phyloP scores from a whole-genome alignment of 139 green algal genomes.

The Coelastrella sp. region DNA sequence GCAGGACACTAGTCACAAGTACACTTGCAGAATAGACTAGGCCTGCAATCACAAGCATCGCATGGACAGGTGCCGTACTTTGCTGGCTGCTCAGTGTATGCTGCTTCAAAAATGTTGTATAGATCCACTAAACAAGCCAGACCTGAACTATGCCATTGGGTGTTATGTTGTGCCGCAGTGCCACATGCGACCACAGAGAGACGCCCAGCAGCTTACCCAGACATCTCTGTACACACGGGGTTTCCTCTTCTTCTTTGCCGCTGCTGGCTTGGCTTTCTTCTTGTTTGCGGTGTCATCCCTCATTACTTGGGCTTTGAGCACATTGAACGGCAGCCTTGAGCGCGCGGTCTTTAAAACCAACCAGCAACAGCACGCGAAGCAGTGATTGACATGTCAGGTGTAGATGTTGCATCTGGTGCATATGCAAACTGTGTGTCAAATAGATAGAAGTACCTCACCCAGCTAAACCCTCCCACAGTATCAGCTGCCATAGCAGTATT shows the following conservation, averaged over 20 bases:
- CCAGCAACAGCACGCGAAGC: background rate
- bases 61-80: too few relatives aligned
- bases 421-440: too few relatives aligned
- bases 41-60: too few relatives aligned
- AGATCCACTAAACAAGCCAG: too few relatives aligned
- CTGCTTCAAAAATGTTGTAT: too few relatives aligned
- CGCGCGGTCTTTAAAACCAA: slow-evolving; percentile 1
- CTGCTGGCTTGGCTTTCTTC: background rate
- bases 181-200: background rate
- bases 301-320: slow-evolving; percentile 26
- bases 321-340: slow-evolving; percentile 36
- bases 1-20: too few relatives aligned
- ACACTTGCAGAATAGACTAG: too few relatives aligned
- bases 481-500: too few relatives aligned
- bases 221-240: background rate
- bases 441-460: too few relatives aligned
- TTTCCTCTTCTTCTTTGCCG: background rate
- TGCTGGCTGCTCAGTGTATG: too few relatives aligned
- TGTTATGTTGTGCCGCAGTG: background rate
- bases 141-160: too few relatives aligned
- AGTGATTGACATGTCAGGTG: background rate
- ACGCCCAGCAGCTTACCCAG: background rate
- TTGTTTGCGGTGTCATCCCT: background rate
- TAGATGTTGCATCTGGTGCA: background rate
- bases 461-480: too few relatives aligned